Evolutionary conservation across 371 early-diverging fungal genomes (phyloP), one percentile per base, ranked within the genome.

Genomic region (Rhizopus arrhizus): DNA sequence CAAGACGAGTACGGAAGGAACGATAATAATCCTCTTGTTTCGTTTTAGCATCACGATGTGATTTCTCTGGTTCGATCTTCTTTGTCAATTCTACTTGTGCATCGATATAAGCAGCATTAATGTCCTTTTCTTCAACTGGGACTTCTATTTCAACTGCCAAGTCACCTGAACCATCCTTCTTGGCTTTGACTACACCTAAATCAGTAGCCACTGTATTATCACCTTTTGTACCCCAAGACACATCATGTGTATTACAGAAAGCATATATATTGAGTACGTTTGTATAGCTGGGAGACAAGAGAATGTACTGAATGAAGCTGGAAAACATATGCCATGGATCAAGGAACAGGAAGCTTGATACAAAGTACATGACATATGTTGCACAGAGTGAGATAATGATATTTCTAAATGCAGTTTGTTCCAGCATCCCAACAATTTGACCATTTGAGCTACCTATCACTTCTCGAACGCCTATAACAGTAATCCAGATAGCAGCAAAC

Each of bases 251-350:
- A 66, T 91, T 91, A 66, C 91, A 91, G 68, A 89, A 95, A 0
- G 96, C 93, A 61, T 96, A 96, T 5, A 95, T 89, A 75, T 87
- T 93, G 65, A 96, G 76, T 56, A 96, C 89, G 72, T 95, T 96
- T 69, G 90, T 85, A 66, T 87, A 95, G 50, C 91, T 88, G 7
- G 95, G 94, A 66, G 91, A 82, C 80, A 95, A 75, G 59, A 94
- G 77, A 38, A 86, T 62, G 62, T 87, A 88, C 61, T 86, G 89
- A 33, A 84, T 49, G 56, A 88, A 85, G 57, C 84, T 82, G 40
- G 78, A 82, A 63, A 89, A 81, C 88, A 89, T 88, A 64, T 89
- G 89, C 84, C 84, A 87, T 15, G 88, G 89, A 58, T 89, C 87
- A 38, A 86, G 70, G 72, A 83, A 86, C 56, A 89, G 57, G 64